Conservation (phyloP, 805 yeast species). For the Kodamaea hsintzibuensis region DNA sequence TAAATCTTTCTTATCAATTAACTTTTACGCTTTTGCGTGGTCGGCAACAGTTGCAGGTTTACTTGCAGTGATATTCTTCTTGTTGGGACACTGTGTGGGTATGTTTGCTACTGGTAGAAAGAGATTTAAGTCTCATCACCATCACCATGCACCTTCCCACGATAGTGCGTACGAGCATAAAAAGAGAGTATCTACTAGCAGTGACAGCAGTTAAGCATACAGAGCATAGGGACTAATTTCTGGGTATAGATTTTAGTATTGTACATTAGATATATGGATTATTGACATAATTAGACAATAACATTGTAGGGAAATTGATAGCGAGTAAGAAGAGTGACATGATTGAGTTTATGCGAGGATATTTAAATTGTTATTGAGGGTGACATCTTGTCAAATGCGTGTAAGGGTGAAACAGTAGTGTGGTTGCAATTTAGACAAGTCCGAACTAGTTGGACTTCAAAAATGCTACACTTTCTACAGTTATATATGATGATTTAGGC, state of each 20-base stretch:
- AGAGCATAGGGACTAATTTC: too few species aligned
- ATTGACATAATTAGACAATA: too few species aligned
- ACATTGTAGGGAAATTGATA: too few species aligned
- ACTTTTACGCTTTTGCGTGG: conserved; percentile 66
- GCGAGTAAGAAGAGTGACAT: too few species aligned
- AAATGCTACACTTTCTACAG: too few species aligned
- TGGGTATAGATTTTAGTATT: not conserved
- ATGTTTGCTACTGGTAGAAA: conserved; percentile 33
- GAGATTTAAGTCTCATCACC: conserved; percentile 23
- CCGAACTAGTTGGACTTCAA: too few species aligned
- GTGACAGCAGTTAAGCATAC: conserved; percentile 2
- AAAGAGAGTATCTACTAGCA: conserved; percentile 5
- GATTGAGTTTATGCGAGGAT: too few species aligned
- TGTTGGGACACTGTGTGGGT: conserved; percentile 45
- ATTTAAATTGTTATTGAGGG: too few species aligned
- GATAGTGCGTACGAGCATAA: conserved; percentile 27
- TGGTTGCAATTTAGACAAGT: too few species aligned
- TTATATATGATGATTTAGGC: too few species aligned
- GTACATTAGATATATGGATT: not conserved
- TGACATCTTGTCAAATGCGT: too few species aligned
- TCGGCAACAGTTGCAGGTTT: conserved; percentile 50
- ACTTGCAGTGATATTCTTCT: conserved; percentile 27
- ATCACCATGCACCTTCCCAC: conserved; percentile 6
- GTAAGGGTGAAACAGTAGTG: not conserved
- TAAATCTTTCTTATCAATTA: conserved; percentile 47